Evolutionary conservation across 768 basidiomycete genomes (phyloP).

Genomic region (Xanthoconium purpureum): DNA sequence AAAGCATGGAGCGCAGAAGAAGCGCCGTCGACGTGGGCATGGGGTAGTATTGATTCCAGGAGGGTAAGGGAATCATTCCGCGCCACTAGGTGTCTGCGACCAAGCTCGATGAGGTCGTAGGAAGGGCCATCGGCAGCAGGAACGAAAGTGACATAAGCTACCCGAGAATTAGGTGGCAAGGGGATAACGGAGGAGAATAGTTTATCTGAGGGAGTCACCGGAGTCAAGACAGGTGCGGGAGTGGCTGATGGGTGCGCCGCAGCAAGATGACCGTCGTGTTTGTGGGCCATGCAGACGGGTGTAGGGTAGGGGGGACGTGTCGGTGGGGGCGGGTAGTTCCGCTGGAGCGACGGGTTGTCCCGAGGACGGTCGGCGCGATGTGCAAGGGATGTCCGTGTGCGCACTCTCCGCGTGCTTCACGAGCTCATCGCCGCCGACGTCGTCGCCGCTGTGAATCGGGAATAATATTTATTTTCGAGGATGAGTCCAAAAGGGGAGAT

Average conservation of each 20-base stretch:
- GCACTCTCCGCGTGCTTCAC: conserved; percentile 18
- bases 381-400: conserved; percentile 5
- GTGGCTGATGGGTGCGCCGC: conserved; percentile 12
- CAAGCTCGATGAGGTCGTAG: conserved; percentile 51
- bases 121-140: conserved; percentile 27
- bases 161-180: conserved; percentile 41
- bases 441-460: conserved; percentile 8
- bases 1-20: conserved; percentile 59
- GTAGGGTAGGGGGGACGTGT: conserved; percentile 7
- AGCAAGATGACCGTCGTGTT: conserved; percentile 18
- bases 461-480: conserved; percentile 10
- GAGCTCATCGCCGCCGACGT: conserved; percentile 26
- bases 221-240: conserved; percentile 20
- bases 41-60: conserved; percentile 49
- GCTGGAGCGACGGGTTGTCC: not conserved
- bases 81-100: conserved; percentile 47
- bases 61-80: conserved; percentile 39
- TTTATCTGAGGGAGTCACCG: conserved; percentile 36
- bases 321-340: not conserved
- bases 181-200: conserved; percentile 47
- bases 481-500: conserved; percentile 15
- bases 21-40: conserved; percentile 44
- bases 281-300: conserved; percentile 29
- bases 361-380: not conserved
- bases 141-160: conserved; percentile 47